Evolutionary conservation across 139 green algal genomes (phyloP).

Genomic region (Axilococcus clingmanii): DNA sequence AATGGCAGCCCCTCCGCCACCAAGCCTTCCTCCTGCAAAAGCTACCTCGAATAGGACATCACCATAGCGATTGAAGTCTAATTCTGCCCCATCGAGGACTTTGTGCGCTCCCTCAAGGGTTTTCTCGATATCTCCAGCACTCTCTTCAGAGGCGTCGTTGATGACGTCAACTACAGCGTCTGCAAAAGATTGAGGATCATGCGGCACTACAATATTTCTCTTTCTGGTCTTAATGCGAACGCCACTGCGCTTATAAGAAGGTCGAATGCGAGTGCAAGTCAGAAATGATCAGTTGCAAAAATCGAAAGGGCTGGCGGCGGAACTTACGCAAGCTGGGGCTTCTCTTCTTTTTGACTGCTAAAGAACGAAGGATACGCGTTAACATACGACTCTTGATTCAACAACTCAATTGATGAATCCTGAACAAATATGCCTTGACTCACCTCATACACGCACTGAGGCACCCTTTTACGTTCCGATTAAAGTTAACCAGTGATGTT

Average conservation of each 20-base stretch:
- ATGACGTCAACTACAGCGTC: slow-evolving; percentile 80
- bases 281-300: neutral
- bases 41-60: slow-evolving; percentile 90
- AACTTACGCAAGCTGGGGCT: slow-evolving; percentile 81
- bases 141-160: slow-evolving; percentile 48
- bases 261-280: neutral
- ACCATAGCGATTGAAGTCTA: slow-evolving; percentile 92
- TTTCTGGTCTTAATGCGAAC: slow-evolving; percentile 92
- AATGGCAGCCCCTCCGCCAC: slow-evolving; percentile 53
- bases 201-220: slow-evolving; percentile 90
- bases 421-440: too few species aligned
- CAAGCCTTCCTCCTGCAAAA: slow-evolving; percentile 76
- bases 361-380: too few species aligned
- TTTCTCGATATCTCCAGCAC: slow-evolving; percentile 37
- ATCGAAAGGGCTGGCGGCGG: neutral
- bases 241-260: slow-evolving; percentile 44
- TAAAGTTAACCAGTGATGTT: too few species aligned
- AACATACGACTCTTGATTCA: too few species aligned
- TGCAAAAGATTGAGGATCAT: slow-evolving; percentile 87
- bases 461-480: too few species aligned
- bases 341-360: slow-evolving; percentile 76
- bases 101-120: slow-evolving; percentile 69
- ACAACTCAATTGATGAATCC: too few species aligned
- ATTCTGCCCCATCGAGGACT: slow-evolving; percentile 64
- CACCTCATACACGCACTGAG: too few species aligned